phyloP scores from a whole-genome alignment of 257 asterid genomes.

The Solanum arcanum region DNA sequence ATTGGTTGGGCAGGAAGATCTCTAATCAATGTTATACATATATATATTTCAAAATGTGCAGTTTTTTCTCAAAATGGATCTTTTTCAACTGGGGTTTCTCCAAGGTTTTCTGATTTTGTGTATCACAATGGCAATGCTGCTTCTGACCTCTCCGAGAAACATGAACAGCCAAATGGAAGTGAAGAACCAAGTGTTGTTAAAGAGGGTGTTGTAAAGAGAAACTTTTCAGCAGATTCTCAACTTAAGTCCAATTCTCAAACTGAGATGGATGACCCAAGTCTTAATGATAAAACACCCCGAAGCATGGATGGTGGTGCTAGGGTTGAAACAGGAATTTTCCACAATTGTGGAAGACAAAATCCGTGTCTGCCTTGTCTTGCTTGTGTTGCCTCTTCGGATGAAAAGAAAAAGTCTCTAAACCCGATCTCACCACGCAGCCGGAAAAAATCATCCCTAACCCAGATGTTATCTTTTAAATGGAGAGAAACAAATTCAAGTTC shows the following conservation, averaged over 20 bases:
- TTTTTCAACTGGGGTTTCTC: constrained; percentile 59
- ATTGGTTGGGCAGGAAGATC: not conserved
- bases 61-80: constrained; percentile 73
- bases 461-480: constrained; percentile 58
- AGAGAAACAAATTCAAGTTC: constrained; percentile 44
- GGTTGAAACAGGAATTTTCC: constrained; percentile 27
- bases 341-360: constrained; percentile 55
- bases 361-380: constrained; percentile 74
- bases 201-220: constrained; percentile 1
- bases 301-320: constrained; percentile 12
- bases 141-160: not conserved
- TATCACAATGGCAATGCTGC: constrained; percentile 3
- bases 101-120: constrained; percentile 48
- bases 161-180: constrained; percentile 3
- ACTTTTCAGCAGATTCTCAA: constrained; percentile 22
- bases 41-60: constrained; percentile 18
- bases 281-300: constrained; percentile 11
- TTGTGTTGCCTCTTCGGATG: constrained; percentile 49
- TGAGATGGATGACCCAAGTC: constrained; percentile 23
- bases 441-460: constrained; percentile 36
- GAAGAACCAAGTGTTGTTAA: not conserved
- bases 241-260: constrained; percentile 23
- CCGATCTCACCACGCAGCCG: constrained; percentile 34
- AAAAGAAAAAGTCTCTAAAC: constrained; percentile 34
- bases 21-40: not conserved